Evolutionary conservation across 2,329 filamentous ascomycete species (phyloP).

Genomic region (Ceratocystis diversiconidia): DNA sequence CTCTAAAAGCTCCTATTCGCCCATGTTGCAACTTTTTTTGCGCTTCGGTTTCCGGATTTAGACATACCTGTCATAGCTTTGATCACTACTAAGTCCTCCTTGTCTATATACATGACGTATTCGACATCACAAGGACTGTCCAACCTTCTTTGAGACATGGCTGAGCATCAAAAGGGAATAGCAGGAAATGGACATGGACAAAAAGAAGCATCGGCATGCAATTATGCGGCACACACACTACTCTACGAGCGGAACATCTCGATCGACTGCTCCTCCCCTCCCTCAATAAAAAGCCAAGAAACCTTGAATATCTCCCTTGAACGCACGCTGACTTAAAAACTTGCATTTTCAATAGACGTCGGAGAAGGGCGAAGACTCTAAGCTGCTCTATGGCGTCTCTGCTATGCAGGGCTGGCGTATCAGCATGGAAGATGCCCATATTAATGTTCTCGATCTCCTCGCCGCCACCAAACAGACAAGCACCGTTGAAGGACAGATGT

Average conservation of each 20-base stretch:
- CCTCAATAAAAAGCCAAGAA: background rate
- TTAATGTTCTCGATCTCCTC: conserved; percentile 66
- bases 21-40: background rate
- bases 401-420: conserved; percentile 99
- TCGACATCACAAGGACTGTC: background rate
- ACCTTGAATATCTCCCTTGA: background rate
- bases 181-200: background rate
- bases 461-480: conserved; percentile 34
- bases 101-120: background rate
- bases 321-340: conserved; percentile 4
- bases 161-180: background rate
- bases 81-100: background rate
- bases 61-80: background rate
- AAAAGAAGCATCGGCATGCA: background rate
- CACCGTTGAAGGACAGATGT: conserved; percentile 58
- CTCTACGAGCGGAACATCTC: too few relatives aligned
- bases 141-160: conserved; percentile 8
- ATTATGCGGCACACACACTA: background rate
- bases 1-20: background rate
- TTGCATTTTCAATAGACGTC: conserved; percentile 50
- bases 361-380: conserved; percentile 79
- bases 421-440: conserved; percentile 98
- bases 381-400: conserved; percentile 83
- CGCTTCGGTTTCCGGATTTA: background rate
- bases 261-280: too few relatives aligned